Evolutionary conservation across 2,329 filamentous ascomycete genomes (phyloP).

Genomic region (Exophiala viscosa): DNA sequence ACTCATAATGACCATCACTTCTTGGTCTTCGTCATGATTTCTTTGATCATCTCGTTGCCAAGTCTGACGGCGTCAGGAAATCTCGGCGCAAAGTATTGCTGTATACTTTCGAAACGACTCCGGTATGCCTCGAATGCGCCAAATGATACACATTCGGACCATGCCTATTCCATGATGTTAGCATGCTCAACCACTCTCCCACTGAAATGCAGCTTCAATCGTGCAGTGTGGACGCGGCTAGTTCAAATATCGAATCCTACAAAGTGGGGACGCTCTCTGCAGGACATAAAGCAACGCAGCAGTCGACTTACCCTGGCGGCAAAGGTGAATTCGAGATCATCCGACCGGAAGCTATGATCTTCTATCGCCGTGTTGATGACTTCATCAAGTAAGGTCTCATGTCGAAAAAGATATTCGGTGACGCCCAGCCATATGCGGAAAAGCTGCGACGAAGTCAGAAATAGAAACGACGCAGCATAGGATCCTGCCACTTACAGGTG

Average conservation of each 20-base stretch:
- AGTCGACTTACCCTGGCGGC: conserved; percentile 64
- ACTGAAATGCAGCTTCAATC: not conserved
- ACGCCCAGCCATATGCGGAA: conserved; percentile 96
- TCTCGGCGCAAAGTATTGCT: conserved; percentile 83
- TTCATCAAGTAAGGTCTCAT: conserved; percentile 73
- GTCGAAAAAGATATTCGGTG: conserved; percentile 93
- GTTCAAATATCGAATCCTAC: too few relatives aligned
- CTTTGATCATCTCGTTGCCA: conserved; percentile 96
- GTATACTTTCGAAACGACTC: conserved; percentile 85
- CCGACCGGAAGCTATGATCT: conserved; percentile 87
- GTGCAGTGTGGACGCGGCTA: not conserved
- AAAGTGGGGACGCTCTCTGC: too few relatives aligned
- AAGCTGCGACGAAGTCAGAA: conserved; percentile 47
- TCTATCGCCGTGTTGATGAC: conserved; percentile 80
- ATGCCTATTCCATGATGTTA: conserved; percentile 55
- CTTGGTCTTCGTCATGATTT: conserved; percentile 75
- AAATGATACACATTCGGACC: conserved; percentile 88
- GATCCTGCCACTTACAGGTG: conserved; percentile 57
- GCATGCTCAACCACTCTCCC: not conserved
- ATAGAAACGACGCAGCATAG: conserved; percentile 8
- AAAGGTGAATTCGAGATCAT: conserved; percentile 97
- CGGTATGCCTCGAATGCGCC: conserved; percentile 91
- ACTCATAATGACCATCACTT: conserved; percentile 11
- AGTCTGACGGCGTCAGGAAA: conserved; percentile 83
- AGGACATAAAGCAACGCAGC: not conserved